These are phyloP conservation scores for Podosphaera leucotricha DNA, from an alignment of 2,329 filamentous ascomycete genomes.

Conservation along the genomic window DNA sequence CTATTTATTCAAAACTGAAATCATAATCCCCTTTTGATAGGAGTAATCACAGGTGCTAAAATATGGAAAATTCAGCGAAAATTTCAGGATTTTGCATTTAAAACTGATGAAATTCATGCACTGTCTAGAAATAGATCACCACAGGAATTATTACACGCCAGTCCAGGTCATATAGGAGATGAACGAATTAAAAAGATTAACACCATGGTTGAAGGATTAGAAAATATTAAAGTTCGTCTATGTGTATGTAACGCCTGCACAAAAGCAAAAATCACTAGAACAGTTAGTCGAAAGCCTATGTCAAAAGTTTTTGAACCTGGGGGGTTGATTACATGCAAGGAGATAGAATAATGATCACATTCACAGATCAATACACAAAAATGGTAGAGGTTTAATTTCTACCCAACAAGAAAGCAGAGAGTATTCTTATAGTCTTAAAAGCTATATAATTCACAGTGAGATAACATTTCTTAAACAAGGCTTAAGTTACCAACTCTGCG, in stretches of 20 bases:
- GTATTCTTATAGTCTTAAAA: not conserved
- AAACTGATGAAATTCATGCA: not conserved
- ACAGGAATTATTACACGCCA: not conserved
- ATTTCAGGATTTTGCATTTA: not conserved
- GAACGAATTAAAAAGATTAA: not conserved
- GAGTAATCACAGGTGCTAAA: not conserved
- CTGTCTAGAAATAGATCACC: not conserved
- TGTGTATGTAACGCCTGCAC: not conserved
- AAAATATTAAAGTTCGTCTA: not conserved
- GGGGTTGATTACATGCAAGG: not conserved
- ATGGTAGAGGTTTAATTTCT: not conserved
- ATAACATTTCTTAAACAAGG: not conserved
- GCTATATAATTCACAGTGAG: not conserved
- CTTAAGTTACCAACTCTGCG: not conserved
- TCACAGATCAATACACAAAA: not conserved
- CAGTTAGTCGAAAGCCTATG: not conserved
- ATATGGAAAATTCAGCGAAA: not conserved
- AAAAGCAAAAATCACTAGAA: constrained; percentile 1
- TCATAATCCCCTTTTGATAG: not conserved
- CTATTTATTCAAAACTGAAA: not conserved
- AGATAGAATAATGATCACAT: constrained; percentile 1
- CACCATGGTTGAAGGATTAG: not conserved
- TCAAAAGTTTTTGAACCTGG: not conserved
- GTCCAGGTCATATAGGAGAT: not conserved
- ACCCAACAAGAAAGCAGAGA: not conserved